Percentiles rank a stretch among this genome's conserved stretches.
Evolutionary conservation across 495 filamentous ascomycete species (phyloP).

Genomic region (Antarctomyces pellizariae): DNA sequence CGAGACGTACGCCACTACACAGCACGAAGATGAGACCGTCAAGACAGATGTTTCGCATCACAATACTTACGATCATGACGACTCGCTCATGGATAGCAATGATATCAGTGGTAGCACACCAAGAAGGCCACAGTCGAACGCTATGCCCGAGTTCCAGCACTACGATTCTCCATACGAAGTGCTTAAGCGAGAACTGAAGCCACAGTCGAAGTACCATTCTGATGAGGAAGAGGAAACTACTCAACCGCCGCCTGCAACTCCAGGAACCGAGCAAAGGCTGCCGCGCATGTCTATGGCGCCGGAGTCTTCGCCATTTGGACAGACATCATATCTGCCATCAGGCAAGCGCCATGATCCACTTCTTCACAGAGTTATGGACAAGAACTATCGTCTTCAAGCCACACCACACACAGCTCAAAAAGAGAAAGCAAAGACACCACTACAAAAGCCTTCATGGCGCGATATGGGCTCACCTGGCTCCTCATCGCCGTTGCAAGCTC

Average conservation of each 20-base stretch:
- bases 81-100: constrained; percentile 27
- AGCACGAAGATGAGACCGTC: constrained; percentile 12
- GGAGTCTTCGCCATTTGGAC: constrained; percentile 14
- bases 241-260: constrained; percentile 18
- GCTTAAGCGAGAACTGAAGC: constrained; percentile 32
- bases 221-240: constrained; percentile 18
- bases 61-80: constrained; percentile 17
- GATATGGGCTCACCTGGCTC: constrained; percentile 34
- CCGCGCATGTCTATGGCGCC: constrained; percentile 34
- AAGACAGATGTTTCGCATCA: constrained; percentile 10
- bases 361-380: constrained; percentile 72
- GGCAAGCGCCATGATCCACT: constrained; percentile 38
- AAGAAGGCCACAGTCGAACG: constrained; percentile 17
- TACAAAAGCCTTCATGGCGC: constrained; percentile 13
- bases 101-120: constrained; percentile 30
- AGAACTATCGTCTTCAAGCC: constrained; percentile 79
- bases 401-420: constrained; percentile 43
- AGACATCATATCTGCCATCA: constrained; percentile 15
- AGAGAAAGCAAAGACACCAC: constrained; percentile 9
- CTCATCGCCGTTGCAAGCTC: constrained; percentile 53
- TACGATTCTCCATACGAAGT: constrained; percentile 44
- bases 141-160: constrained; percentile 27
- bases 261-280: constrained; percentile 17
- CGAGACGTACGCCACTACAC: constrained; percentile 14
- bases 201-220: constrained; percentile 12